A percentile compares a stretch with the other conserved stretches of the same genome.
phyloP scores from a whole-genome alignment of 768 basidiomycete genomes.

The Mycena galericulata region DNA sequence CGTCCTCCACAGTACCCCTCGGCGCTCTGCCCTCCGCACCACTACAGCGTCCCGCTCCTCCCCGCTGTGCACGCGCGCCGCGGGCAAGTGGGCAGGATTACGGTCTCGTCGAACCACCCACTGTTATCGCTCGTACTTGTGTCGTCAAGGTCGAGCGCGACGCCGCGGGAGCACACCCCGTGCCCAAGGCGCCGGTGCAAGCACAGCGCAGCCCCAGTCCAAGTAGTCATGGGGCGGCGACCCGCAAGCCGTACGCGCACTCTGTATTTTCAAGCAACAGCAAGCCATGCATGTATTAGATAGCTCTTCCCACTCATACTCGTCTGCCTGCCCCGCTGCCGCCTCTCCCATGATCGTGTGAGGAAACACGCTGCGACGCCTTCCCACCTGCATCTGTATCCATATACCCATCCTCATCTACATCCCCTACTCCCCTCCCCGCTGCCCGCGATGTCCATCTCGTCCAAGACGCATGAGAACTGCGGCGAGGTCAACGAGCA shows the following conservation, averaged over 20 bases:
- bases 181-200: constrained; percentile 22
- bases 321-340: constrained; percentile 6
- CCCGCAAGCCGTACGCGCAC: constrained; percentile 35
- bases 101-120: constrained; percentile 55
- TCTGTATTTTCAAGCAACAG: constrained; percentile 35
- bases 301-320: constrained; percentile 6
- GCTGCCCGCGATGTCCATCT: neutral
- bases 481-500: constrained; percentile 32
- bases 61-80: too few species aligned
- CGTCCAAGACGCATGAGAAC: constrained; percentile 6
- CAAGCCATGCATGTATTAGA: constrained; percentile 27
- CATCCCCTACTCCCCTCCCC: too few species aligned
- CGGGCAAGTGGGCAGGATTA: too few species aligned
- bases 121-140: constrained; percentile 29
- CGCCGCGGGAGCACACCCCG: constrained; percentile 30
- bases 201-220: neutral
- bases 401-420: too few species aligned
- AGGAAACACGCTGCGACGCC: too few species aligned
- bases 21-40: too few species aligned
- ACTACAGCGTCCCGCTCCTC: too few species aligned
- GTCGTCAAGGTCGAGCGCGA: constrained; percentile 21
- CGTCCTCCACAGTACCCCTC: too few species aligned
- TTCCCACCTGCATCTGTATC: too few species aligned
- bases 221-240: constrained; percentile 33
- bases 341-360: too few species aligned